Conservation (phyloP, 23 red algal species). For the Pyropia haitanensis region DNA sequence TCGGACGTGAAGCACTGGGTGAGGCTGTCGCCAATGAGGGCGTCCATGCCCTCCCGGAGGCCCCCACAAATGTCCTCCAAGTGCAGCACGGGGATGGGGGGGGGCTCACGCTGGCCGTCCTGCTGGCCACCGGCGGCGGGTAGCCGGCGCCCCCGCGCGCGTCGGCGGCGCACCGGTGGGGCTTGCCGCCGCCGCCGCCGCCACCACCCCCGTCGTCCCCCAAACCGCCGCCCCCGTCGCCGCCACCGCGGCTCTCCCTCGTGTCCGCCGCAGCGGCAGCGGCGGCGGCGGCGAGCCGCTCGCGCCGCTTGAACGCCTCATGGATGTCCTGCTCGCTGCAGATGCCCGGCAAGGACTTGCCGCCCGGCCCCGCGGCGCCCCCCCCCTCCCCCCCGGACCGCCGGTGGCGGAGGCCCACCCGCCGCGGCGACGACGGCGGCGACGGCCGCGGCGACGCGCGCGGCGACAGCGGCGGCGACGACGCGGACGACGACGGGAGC, state of each 20-base stretch:
- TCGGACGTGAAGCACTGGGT: slow-evolving; percentile 72
- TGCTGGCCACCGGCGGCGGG: neutral
- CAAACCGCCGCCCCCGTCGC: no score
- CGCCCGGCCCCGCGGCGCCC: neutral
- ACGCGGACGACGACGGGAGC: slow-evolving; percentile 10
- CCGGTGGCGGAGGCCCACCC: neutral
- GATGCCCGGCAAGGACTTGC: neutral
- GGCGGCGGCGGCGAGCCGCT: no score
- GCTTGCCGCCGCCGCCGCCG: no score
- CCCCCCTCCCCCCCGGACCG: neutral
- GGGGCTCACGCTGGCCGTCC: neutral
- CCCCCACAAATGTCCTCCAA: slow-evolving; percentile 36
- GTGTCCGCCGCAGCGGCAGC: neutral
- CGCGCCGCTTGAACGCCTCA: neutral
- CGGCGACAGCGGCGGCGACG: slow-evolving; percentile 17
- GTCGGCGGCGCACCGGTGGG: slow-evolving; percentile 1
- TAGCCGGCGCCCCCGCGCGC: slow-evolving; percentile 1
- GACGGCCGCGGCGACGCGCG: neutral
- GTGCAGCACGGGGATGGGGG: no score
- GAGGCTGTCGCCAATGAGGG: slow-evolving; percentile 71
- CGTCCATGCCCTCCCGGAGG: slow-evolving; percentile 61
- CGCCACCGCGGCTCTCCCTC: neutral
- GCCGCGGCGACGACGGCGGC: neutral
- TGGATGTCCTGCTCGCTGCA: neutral
- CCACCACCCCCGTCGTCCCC: no score